These are phyloP conservation scores for Septoria linicola DNA, from an alignment of 2,329 filamentous ascomycete species.

Conservation along the genomic window DNA sequence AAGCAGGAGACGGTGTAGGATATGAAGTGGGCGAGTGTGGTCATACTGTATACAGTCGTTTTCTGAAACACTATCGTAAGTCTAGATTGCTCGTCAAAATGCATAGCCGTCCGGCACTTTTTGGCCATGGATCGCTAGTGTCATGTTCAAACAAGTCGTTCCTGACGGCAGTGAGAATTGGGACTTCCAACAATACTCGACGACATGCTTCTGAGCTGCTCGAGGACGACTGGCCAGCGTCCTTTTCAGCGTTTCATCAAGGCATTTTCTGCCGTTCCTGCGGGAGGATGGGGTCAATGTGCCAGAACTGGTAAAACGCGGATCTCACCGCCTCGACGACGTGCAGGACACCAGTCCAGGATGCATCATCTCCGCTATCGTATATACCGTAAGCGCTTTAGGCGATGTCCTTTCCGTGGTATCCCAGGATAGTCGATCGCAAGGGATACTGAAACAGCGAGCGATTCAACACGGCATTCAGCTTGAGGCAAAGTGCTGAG, in stretches of 20 bases:
- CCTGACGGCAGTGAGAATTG: no score
- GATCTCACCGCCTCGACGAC: constrained; percentile 12
- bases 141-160: no score
- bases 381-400: constrained; percentile 1
- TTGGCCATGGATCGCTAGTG: neutral
- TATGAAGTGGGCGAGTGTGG: neutral
- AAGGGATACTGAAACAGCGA: constrained; percentile 5
- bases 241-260: neutral
- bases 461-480: neutral
- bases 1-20: neutral
- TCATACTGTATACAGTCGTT: constrained; percentile 4
- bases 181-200: neutral
- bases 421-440: constrained; percentile 1
- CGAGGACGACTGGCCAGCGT: neutral
- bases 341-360: constrained; percentile 5
- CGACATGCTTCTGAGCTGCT: neutral
- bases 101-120: neutral
- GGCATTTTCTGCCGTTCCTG: neutral
- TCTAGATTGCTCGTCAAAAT: constrained; percentile 1
- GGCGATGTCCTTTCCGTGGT: constrained; percentile 5
- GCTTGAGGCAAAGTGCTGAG: neutral
- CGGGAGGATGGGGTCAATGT: neutral
- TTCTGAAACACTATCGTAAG: constrained; percentile 4
- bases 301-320: neutral
- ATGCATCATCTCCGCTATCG: constrained; percentile 1